Evolutionary conservation across 2,329 filamentous ascomycete genomes (phyloP).

Genomic region (Cordyceps tenuipes): DNA sequence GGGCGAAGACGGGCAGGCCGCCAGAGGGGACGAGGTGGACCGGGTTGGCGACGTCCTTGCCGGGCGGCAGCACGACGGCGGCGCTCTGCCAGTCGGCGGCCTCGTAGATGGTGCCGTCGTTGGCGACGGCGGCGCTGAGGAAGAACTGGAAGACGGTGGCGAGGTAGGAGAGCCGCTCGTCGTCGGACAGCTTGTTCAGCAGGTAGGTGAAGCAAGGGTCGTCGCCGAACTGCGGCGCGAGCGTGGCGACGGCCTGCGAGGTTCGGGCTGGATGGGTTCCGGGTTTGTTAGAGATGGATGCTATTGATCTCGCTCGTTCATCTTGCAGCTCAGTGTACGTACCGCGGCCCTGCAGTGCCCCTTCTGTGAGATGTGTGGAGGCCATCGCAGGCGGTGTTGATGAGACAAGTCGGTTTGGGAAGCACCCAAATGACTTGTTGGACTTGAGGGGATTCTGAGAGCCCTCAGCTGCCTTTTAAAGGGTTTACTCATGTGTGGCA

Average conservation of each 20-base stretch:
- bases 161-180: background rate
- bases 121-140: background rate
- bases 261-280: background rate
- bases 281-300: background rate
- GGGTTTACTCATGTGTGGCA: background rate
- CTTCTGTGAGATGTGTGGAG: background rate
- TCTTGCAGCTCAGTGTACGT: background rate
- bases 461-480: background rate
- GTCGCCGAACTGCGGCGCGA: slow-evolving; percentile 19
- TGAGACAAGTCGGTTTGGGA: background rate
- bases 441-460: background rate
- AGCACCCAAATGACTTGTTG: background rate
- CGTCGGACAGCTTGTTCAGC: background rate
- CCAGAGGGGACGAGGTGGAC: background rate
- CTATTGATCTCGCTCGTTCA: background rate
- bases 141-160: background rate
- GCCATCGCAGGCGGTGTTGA: background rate
- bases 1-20: background rate
- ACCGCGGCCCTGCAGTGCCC: background rate
- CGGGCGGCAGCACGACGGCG: background rate
- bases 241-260: background rate
- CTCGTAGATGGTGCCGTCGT: background rate
- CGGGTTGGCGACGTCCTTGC: background rate
- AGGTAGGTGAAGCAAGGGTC: background rate
- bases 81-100: background rate